phyloP scores from a whole-genome alignment of 2,329 filamentous ascomycete species.

The Penicillium oxalicum region DNA sequence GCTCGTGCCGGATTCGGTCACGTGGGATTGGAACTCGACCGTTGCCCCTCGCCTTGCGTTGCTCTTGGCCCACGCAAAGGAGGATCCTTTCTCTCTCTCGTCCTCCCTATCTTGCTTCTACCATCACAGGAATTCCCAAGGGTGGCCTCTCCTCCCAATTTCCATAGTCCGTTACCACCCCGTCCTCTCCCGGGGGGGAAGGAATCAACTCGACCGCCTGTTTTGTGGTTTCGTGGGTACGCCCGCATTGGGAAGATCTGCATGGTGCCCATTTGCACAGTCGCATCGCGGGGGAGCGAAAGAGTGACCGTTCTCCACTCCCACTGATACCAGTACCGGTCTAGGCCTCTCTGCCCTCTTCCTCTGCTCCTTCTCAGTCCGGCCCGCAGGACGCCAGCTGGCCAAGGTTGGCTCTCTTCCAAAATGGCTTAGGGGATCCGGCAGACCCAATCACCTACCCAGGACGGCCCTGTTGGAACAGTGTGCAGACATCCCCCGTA shows the following conservation, averaged over 20 bases:
- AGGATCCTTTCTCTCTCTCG: no score
- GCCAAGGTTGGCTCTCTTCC: neutral
- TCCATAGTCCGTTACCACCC: neutral
- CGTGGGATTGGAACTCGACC: neutral
- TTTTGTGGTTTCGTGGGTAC: neutral
- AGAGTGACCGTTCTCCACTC: conserved; percentile 6
- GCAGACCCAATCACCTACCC: neutral
- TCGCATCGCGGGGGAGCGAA: conserved; percentile 12
- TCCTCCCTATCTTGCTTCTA: neutral
- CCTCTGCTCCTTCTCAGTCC: neutral
- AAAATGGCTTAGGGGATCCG: neutral
- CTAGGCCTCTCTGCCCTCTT: conserved; percentile 7
- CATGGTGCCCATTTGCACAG: conserved; percentile 3
- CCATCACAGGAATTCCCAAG: neutral
- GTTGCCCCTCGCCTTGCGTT: neutral
- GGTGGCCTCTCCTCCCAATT: no score
- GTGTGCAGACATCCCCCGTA: neutral
- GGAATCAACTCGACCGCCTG: no score
- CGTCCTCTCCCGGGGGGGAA: no score
- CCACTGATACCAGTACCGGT: conserved; percentile 2
- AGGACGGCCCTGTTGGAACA: neutral
- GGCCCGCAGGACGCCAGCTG: neutral
- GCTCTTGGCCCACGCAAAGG: no score
- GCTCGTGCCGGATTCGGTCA: conserved; percentile 1
- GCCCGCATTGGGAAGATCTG: conserved; percentile 9